phyloP scores from a whole-genome alignment of 768 basidiomycete genomes.

The Xanthoconium stramineum region DNA sequence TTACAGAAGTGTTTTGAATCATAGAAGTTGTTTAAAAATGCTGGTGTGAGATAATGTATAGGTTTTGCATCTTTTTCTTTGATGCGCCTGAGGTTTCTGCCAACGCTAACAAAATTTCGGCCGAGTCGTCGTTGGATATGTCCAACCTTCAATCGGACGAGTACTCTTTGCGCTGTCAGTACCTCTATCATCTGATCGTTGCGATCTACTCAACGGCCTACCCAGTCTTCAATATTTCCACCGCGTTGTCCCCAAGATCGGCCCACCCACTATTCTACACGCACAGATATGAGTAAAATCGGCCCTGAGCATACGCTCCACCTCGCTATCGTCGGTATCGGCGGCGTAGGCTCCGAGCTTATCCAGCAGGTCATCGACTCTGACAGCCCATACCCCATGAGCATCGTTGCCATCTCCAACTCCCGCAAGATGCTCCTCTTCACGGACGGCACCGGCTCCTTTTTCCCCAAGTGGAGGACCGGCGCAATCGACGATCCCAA shows the following conservation, averaged over 20 bases:
- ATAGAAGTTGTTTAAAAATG: slow-evolving; percentile 7
- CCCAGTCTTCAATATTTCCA: background rate
- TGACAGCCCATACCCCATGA: slow-evolving; percentile 54
- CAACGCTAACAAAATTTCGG: slow-evolving; percentile 2
- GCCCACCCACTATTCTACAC: slow-evolving; percentile 1
- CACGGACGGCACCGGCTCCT: slow-evolving; percentile 39
- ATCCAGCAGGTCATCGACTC: slow-evolving; percentile 69
- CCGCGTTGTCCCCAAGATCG: background rate
- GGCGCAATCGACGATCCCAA: slow-evolving; percentile 43
- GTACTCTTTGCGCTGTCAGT: slow-evolving; percentile 3
- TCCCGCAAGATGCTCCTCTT: slow-evolving; percentile 60
- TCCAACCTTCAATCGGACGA: background rate
- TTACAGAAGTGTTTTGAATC: slow-evolving; percentile 3
- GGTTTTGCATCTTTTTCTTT: background rate
- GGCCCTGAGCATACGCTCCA: slow-evolving; percentile 32
- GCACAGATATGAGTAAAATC: slow-evolving; percentile 13
- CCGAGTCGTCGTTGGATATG: slow-evolving; percentile 5
- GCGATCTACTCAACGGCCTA: slow-evolving; percentile 5
- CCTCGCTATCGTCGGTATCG: slow-evolving; percentile 86
- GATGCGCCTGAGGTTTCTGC: background rate
- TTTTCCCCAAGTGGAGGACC: slow-evolving; percentile 42
- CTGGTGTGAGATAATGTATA: background rate
- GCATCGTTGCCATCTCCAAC: slow-evolving; percentile 65
- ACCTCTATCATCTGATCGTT: slow-evolving; percentile 2
- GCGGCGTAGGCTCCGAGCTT: slow-evolving; percentile 89